A percentile compares a stretch with the other conserved stretches of the same genome.
These are phyloP conservation scores for Gliomastix tumulicola DNA, from an alignment of 2,329 filamentous ascomycete genomes.

Conservation along the genomic window DNA sequence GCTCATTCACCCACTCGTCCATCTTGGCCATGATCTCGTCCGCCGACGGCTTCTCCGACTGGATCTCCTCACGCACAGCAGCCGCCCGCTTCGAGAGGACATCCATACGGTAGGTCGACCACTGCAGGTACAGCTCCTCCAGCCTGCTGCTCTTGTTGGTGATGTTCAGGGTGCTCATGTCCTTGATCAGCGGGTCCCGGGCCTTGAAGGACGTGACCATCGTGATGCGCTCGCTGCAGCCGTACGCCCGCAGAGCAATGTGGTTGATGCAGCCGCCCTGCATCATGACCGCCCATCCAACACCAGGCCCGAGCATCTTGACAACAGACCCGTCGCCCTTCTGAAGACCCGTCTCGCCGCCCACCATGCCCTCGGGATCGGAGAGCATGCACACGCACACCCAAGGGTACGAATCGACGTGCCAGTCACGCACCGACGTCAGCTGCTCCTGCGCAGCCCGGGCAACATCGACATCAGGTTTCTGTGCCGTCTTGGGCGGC, in stretches of 20 bases:
- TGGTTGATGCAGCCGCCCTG: conserved; percentile 39
- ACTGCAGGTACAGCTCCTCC: conserved; percentile 18
- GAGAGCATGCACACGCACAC: conserved; percentile 10
- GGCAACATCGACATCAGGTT: too few relatives aligned
- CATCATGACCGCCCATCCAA: conserved; percentile 32
- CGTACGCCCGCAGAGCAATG: conserved; percentile 29
- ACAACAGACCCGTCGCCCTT: neutral
- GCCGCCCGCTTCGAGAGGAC: conserved; percentile 12
- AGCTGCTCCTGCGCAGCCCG: too few relatives aligned
- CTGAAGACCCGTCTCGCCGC: conserved; percentile 7
- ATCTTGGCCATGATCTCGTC: too few relatives aligned
- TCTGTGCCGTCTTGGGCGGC: too few relatives aligned
- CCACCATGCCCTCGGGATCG: conserved; percentile 7
- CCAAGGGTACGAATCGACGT: conserved; percentile 7
- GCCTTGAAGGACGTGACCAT: conserved; percentile 38
- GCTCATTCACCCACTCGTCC: too few relatives aligned
- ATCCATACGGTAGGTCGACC: conserved; percentile 16
- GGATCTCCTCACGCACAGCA: too few relatives aligned
- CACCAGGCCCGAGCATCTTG: neutral
- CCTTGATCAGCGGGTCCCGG: conserved; percentile 24
- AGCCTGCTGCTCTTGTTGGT: too few relatives aligned
- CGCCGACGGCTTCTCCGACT: too few relatives aligned
- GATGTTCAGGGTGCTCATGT: conserved; percentile 34
- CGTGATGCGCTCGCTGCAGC: conserved; percentile 34
- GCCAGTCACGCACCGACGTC: too few relatives aligned